phyloP scores from a whole-genome alignment of 1,284 basidiomycete genomes.

The Cryptococcus sp. region DNA sequence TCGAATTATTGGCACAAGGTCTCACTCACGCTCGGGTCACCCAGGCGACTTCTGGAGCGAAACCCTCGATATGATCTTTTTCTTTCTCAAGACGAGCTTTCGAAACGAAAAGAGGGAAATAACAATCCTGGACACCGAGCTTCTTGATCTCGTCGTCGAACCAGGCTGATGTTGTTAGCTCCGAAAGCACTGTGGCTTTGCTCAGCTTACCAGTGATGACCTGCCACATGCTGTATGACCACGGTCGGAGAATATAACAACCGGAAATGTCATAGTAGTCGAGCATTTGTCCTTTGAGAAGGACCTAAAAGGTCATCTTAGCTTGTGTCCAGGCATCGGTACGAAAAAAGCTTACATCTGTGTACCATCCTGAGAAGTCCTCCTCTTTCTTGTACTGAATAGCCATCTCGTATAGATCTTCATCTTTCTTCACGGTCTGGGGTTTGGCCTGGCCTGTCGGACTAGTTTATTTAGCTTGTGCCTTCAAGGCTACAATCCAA shows the following conservation, averaged over 20 bases:
- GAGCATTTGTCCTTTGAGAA: conserved; percentile 97
- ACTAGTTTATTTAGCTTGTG: neutral
- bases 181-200: neutral
- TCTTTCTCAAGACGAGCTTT: conserved; percentile 88
- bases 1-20: neutral
- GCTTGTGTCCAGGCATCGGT: neutral
- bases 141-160: conserved; percentile 90
- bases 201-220: conserved; percentile 71
- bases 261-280: conserved; percentile 99
- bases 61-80: conserved; percentile 99
- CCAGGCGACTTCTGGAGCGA: conserved; percentile 99
- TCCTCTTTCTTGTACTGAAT: conserved; percentile 92
- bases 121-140: conserved; percentile 93
- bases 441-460: conserved; percentile 9
- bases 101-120: conserved; percentile 99
- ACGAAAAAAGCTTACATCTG: conserved; percentile 59
- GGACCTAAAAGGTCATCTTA: conserved; percentile 59
- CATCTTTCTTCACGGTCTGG: conserved; percentile 59
- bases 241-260: conserved; percentile 97
- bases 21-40: conserved; percentile 83
- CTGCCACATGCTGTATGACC: conserved; percentile 97
- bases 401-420: conserved; percentile 83
- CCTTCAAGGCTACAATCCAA: neutral
- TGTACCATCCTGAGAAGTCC: conserved; percentile 91
- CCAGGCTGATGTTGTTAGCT: conserved; percentile 59